Evolutionary conservation across 2,329 filamentous ascomycete genomes (phyloP), one percentile per base, ranked within the genome.

Genomic region (Zymoseptoria brevis): DNA sequence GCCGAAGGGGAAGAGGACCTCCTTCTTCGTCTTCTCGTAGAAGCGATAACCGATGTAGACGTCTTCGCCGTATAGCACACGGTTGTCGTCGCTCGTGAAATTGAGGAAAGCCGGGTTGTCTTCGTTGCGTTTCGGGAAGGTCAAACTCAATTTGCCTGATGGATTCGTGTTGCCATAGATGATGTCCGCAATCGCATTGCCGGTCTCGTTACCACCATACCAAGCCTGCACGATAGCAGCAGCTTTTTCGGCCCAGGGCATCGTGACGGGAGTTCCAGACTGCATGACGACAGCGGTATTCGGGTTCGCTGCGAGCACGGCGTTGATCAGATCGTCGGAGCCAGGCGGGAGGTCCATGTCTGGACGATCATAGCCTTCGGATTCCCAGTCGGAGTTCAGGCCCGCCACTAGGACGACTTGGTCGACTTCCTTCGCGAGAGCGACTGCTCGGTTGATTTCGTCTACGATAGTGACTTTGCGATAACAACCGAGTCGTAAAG

Each of bases 161-260:
- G 89, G 89, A 69, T 88, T 91, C 53, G 83, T 81, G 62, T 86
- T 82, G 53, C 88, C 87, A 63, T 89, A 88, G 0, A 93, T 77
- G 1, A 93, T 80, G 64, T 93, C 89, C 0, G 87, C 88, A 62
- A 95, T 87, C 9, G 85, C 86, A 69, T 92, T 90, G 5, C 89
- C 90, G 4, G 87, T 87, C 75, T 94, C 89, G 68, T 94, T 90
- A n/a, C 90, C 89, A 61, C 89, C 88, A 68, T 91, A 94, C 88
- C 89, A 94, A 7, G 88, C 82, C 69, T 90, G 87, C 0, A 91
- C 69, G 29, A 90, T 84, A 1, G 85, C 82, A 2, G 86, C 82
- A 2, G 87, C 84, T 21, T 78, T 73, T 62, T 83, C 77, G 1
- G 78, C 82, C 88, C 87, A 91, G 16, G 87, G 86, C 85, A 89